These are phyloP conservation scores for Glycine latifolia DNA, from an alignment of 306 rosid genomes.

Conservation along the genomic window DNA sequence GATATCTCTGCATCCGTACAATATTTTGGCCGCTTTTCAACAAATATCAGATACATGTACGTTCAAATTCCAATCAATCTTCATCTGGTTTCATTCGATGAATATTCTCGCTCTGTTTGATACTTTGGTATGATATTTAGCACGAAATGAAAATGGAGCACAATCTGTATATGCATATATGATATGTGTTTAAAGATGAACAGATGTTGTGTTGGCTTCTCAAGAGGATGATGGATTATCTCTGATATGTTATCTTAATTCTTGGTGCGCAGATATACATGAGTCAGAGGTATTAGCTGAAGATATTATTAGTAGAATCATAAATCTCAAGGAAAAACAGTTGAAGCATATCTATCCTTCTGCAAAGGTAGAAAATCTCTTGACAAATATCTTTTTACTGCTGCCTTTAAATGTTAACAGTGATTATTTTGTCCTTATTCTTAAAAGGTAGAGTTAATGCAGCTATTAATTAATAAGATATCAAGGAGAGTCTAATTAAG, in stretches of 20 bases:
- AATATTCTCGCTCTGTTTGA: background rate
- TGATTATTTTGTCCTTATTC: background rate
- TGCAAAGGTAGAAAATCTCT: constrained; percentile 1
- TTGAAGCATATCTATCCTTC: background rate
- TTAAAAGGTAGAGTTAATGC: background rate
- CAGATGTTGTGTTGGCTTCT: background rate
- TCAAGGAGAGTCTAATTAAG: background rate
- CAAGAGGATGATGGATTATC: background rate
- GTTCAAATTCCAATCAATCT: background rate
- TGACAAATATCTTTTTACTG: background rate
- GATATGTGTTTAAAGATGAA: background rate
- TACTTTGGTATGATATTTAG: background rate
- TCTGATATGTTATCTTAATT: background rate
- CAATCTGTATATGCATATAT: background rate
- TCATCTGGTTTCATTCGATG: background rate
- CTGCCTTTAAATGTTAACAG: background rate
- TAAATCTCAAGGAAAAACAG: background rate
- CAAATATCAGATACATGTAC: background rate
- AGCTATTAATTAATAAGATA: background rate
- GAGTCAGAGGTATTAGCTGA: background rate
- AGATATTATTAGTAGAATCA: background rate
- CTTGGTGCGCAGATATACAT: background rate
- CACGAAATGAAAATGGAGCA: background rate
- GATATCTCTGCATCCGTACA: background rate
- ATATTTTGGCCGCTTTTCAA: background rate